Base-by-base conservation (phyloP, 169 alveolate genomes). In the Eimeria brunetti region DNA sequence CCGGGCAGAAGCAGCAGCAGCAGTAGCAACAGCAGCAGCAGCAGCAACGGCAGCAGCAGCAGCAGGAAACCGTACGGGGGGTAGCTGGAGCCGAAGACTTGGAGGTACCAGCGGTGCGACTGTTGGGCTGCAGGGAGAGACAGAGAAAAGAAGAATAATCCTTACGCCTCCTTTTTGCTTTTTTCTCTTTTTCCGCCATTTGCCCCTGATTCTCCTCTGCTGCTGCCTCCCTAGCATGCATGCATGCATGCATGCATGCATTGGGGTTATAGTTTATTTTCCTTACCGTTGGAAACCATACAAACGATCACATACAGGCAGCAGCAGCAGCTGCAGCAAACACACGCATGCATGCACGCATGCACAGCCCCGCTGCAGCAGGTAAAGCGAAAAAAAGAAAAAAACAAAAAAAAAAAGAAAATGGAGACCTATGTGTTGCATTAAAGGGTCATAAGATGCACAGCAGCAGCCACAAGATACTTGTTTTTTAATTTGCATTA, bases 51-150 rank as follows among this genome's bases (percentile, higher is more conserved):
- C 30, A 44, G 51, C 58, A 84, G 18, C 46, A 60, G 91, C 58
- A 56, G 38, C 20, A 60, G 83, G 92, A n/a, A 49, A n/a, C 33
- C 96, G 38, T 58, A 96, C 97, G 88, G 73, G 53, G 97, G 97
- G 89, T 96, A 96, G 46, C 88, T 53, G n/a, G 92, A 62, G 60
- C 90, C 94, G 62, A 86, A 91, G 44, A 95, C 91, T 53, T 95
- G 58, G 41, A 94, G 94, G 56, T 96, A 96, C 97, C 97, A 96
- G 24, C 73, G 83, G 92, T 95, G 97, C 44, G 97, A 88, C 78
- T 88, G 96, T 20, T 80, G 76, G 51, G 96, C 97, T 96, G 93
- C 71, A 86, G 1, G 81, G 81, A 16, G 0, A 33, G 81, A 0
- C 81, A 71, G 81, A 71, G 53, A 71, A 36, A 30, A 71, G 18